Conservation (phyloP, 768 basidiomycete species). For the Leucocoprinus leucothites region DNA sequence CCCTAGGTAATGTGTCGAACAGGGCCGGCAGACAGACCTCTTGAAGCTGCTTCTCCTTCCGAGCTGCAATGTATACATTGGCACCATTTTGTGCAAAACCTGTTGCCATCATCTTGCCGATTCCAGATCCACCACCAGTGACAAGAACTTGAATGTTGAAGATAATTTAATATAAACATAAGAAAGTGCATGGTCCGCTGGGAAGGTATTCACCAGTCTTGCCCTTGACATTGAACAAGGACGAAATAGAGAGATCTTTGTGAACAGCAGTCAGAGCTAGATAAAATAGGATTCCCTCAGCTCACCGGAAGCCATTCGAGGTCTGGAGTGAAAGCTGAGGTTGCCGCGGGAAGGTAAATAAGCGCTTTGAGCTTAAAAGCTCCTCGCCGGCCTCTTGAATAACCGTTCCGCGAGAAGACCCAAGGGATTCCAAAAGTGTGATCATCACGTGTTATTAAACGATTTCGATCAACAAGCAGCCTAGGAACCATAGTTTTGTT, state of each 20-base stretch:
- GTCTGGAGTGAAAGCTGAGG: background rate
- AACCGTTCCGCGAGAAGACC: background rate
- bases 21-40: conserved; percentile 39
- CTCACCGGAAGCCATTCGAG: conserved; percentile 5
- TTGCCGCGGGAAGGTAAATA: background rate
- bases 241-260: conserved; percentile 13
- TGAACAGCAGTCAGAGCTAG: background rate
- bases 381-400: conserved; percentile 2
- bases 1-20: background rate
- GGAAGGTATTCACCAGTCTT: conserved; percentile 8
- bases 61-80: conserved; percentile 85
- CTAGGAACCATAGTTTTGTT: too few relatives aligned
- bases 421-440: too few relatives aligned
- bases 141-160: conserved; percentile 51
- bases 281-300: background rate
- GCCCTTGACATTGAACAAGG: conserved; percentile 18
- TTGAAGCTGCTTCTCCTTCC: conserved; percentile 77
- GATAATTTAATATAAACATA: background rate
- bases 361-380: background rate
- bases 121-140: conserved; percentile 81
- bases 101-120: conserved; percentile 82
- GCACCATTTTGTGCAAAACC: conserved; percentile 85
- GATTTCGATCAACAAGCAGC: too few relatives aligned
- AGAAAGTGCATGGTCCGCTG: too few relatives aligned
- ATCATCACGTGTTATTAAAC: too few relatives aligned